phyloP scores from a whole-genome alignment of 768 basidiomycete species.

The Trametes cingulata region DNA sequence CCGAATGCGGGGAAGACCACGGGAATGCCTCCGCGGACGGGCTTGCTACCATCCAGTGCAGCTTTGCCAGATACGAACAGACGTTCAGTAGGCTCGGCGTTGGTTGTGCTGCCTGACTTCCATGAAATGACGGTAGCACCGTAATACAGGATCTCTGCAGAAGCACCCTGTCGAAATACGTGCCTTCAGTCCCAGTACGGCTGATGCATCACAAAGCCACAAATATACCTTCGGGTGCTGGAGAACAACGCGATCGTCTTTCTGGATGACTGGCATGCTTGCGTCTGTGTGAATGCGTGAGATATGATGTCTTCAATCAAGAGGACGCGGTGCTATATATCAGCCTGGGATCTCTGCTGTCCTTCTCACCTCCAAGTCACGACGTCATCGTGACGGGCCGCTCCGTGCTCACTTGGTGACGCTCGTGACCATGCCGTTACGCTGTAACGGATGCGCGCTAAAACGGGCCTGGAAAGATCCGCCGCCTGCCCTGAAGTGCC shows the following conservation, averaged over 20 bases:
- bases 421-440: background rate
- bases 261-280: constrained; percentile 58
- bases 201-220: background rate
- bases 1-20: constrained; percentile 90
- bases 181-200: background rate
- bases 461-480: background rate
- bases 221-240: constrained; percentile 60
- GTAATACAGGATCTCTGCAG: constrained; percentile 66
- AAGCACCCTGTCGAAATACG: constrained; percentile 54
- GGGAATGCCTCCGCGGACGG: constrained; percentile 59
- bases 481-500: constrained; percentile 20
- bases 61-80: constrained; percentile 85
- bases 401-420: background rate
- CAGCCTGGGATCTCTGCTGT: background rate
- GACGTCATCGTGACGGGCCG: constrained; percentile 1
- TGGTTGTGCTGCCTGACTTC: constrained; percentile 51
- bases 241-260: constrained; percentile 47
- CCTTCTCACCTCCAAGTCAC: background rate
- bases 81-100: constrained; percentile 53
- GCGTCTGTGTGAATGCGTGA: background rate
- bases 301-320: background rate
- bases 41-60: constrained; percentile 75
- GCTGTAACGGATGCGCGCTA: no score
- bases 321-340: no score
- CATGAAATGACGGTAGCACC: constrained; percentile 90